Conservation (phyloP, 169 alveolate species). For the Plasmodium falciparum region DNA sequence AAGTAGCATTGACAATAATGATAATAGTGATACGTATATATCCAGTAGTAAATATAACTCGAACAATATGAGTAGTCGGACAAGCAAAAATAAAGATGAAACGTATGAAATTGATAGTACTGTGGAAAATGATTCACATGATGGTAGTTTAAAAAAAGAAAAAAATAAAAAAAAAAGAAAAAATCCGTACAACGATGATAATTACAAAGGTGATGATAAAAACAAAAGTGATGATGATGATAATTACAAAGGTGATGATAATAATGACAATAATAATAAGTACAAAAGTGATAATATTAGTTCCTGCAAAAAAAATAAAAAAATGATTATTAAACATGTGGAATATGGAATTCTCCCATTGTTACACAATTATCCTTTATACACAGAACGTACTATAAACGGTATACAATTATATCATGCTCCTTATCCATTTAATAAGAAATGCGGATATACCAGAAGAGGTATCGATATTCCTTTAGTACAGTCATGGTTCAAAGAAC, state of each 20-base stretch:
- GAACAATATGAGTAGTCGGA: background rate
- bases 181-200: constrained; percentile 20
- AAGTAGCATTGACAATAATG: background rate
- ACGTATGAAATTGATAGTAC: constrained; percentile 31
- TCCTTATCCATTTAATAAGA: constrained; percentile 98
- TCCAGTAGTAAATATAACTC: constrained; percentile 41
- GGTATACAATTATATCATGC: constrained; percentile 95
- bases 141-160: background rate
- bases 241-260: background rate
- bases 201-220: background rate
- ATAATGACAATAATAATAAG: too few relatives aligned
- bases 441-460: constrained; percentile 97
- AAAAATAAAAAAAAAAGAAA: constrained; percentile 14
- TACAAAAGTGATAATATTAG: background rate
- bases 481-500: constrained; percentile 98
- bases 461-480: constrained; percentile 98
- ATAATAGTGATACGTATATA: constrained; percentile 35
- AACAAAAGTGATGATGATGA: background rate
- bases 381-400: constrained; percentile 82
- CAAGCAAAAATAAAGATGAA: constrained; percentile 15
- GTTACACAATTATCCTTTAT: constrained; percentile 78
- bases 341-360: constrained; percentile 79
- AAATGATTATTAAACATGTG: constrained; percentile 23
- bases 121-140: constrained; percentile 29
- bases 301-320: background rate